These are phyloP conservation scores for Euphorbia schlechtendalii DNA, from an alignment of 441 rosid genomes.

Conservation along the genomic window DNA sequence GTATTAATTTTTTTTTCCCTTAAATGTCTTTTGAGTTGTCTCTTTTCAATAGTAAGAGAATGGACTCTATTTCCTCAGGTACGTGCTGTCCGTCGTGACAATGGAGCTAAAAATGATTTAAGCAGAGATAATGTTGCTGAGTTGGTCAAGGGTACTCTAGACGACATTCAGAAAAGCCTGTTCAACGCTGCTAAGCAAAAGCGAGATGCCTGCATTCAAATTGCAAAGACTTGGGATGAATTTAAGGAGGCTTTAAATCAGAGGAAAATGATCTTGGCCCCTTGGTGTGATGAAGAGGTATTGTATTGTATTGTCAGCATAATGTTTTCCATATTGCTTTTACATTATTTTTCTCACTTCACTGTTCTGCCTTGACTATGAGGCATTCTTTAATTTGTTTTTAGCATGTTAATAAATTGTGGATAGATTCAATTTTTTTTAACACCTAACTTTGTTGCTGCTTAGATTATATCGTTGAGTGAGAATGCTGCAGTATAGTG, in stretches of 20 bases:
- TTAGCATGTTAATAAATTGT: background rate
- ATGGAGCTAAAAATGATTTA: slow-evolving; percentile 61
- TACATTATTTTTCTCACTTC: background rate
- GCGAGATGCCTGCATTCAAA: slow-evolving; percentile 72
- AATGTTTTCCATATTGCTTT: background rate
- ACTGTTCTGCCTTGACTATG: slow-evolving; percentile 1
- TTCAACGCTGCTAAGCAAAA: slow-evolving; percentile 66
- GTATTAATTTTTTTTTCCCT: slow-evolving; percentile 10
- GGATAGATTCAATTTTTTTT: background rate
- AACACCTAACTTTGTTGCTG: background rate
- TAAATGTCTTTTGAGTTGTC: slow-evolving; percentile 4
- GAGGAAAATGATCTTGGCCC: slow-evolving; percentile 89
- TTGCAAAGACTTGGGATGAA: slow-evolving; percentile 79
- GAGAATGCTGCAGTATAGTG: background rate
- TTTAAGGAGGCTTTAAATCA: slow-evolving; percentile 67
- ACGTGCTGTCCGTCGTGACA: slow-evolving; percentile 89
- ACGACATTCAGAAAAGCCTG: slow-evolving; percentile 61
- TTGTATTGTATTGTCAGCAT: slow-evolving; percentile 24
- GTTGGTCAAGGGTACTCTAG: slow-evolving; percentile 49
- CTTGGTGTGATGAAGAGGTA: slow-evolving; percentile 90
- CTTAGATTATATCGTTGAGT: background rate
- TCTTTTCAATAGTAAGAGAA: background rate
- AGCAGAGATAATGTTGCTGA: slow-evolving; percentile 56
- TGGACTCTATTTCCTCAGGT: slow-evolving; percentile 37
- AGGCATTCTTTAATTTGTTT: background rate